A percentile compares a stretch with the other conserved stretches of the same genome.
phyloP scores from a whole-genome alignment of 306 rosid species.

The Fagus crenata region DNA sequence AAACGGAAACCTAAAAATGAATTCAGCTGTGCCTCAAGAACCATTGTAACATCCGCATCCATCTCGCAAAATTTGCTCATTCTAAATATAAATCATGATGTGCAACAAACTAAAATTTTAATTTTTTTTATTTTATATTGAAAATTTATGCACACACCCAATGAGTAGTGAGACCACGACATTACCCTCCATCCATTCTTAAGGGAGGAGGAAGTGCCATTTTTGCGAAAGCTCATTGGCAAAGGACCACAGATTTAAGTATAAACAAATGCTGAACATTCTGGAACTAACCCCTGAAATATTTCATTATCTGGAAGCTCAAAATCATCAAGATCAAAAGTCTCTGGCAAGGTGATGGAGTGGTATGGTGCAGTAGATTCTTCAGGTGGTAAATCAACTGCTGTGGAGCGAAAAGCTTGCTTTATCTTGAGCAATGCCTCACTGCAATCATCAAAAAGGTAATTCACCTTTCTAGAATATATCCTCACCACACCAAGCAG shows the following conservation, averaged over 20 bases:
- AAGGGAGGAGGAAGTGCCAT: too few relatives aligned
- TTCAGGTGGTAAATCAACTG: constrained; percentile 98
- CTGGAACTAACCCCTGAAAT: constrained; percentile 77
- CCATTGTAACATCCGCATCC: not conserved
- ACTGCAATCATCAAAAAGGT: constrained; percentile 99
- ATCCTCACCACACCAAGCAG: constrained; percentile 99
- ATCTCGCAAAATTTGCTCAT: not conserved
- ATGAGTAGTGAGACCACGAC: too few relatives aligned
- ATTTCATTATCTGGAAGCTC: constrained; percentile 95
- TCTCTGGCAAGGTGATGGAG: constrained; percentile 96
- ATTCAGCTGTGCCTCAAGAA: constrained; percentile 4
- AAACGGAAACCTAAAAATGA: not conserved
- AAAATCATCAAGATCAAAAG: constrained; percentile 99
- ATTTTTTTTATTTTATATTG: too few relatives aligned
- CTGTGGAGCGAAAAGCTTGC: constrained; percentile 98
- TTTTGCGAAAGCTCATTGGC: too few relatives aligned
- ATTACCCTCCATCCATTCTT: too few relatives aligned
- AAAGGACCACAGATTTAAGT: constrained; percentile 14
- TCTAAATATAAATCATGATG: not conserved
- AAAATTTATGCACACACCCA: too few relatives aligned
- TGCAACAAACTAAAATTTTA: not conserved
- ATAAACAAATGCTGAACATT: constrained; percentile 25
- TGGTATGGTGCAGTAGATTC: constrained; percentile 99
- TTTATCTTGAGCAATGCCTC: constrained; percentile 99
- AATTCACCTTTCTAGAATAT: constrained; percentile 97